Base-by-base conservation (phyloP, 129 eudicot species). In the Erigeron canadensis region DNA sequence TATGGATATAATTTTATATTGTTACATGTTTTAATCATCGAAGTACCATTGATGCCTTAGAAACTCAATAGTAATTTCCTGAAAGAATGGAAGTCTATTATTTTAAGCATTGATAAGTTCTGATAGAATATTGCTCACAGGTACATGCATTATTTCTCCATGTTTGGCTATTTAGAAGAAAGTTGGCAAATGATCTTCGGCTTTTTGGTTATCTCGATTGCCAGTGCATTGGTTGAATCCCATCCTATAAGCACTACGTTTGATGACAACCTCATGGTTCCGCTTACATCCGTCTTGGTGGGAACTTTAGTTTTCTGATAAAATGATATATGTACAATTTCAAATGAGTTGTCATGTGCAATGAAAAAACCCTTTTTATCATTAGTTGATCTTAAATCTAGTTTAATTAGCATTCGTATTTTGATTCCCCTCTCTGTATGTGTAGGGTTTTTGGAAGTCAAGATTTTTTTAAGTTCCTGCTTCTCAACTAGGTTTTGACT, bases 261-360 rank as follows among this genome's bases (percentile, higher is more conserved):
- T 68, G 98, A 93, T 50, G 98, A 93, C 82, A 93, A 93, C 71
- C 81, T 93, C 60, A 89, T 88, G 28, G 98, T 93, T 54, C 96
- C 98, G 4, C 84, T 93, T 19, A 61, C 92, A 23, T 77, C 90
- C 41, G n/a, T 89, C 8, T 62, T 93, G 67, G 81, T 89, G 56
- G 95, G 98, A 64, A 72, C 70, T 78, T 74, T 85, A 13, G 77
- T 86, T 38, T 80, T 92, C 21, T 87, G 47, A 73, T 59, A 55
- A 9, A 10, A 40, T 16, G 43, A 18, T 34, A 34, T 75, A 44
- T 70, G 28, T 63, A 16, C 3, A 4, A 57, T 63, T 64, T 55
- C 46, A 10, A 34, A 57, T 67, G 69, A 46, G 57, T 57, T 45
- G 55, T 55, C 72, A 53, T 70, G 23, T 38, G 9, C 21, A 75